Evolutionary conservation across 768 basidiomycete genomes (phyloP).

Genomic region (Suillus luteus): DNA sequence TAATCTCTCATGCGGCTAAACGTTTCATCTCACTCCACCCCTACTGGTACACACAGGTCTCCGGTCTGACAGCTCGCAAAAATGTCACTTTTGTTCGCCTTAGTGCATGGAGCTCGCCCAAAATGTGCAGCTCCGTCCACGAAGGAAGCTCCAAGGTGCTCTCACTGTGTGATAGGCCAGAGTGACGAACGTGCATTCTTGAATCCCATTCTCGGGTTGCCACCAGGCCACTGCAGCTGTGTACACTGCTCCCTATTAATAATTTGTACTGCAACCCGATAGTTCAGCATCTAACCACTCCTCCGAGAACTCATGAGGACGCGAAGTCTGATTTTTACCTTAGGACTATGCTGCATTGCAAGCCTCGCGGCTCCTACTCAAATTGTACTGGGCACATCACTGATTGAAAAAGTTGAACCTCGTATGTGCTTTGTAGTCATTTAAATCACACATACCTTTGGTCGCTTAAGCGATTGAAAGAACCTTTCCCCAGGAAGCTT

Average conservation of each 20-base stretch:
- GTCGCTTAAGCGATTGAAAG: slow-evolving; percentile 2
- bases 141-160: neutral
- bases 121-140: neutral
- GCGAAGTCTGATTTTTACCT: slow-evolving; percentile 2
- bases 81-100: neutral
- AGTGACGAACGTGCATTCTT: slow-evolving; percentile 1
- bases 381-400: slow-evolving; percentile 35
- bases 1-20: neutral
- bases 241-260: slow-evolving; percentile 11
- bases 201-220: neutral
- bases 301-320: slow-evolving; percentile 4
- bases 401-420: neutral
- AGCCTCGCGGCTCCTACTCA: slow-evolving; percentile 42
- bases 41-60: neutral
- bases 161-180: neutral
- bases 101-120: neutral
- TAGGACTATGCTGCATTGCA: slow-evolving; percentile 12
- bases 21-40: neutral
- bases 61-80: neutral
- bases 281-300: neutral
- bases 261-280: neutral
- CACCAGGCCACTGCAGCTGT: neutral
- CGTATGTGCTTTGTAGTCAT: neutral
- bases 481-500: slow-evolving; percentile 43
- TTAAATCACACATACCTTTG: neutral